Base-by-base conservation (phyloP, 1,284 basidiomycete genomes). In the Ganoderma multipileum region DNA sequence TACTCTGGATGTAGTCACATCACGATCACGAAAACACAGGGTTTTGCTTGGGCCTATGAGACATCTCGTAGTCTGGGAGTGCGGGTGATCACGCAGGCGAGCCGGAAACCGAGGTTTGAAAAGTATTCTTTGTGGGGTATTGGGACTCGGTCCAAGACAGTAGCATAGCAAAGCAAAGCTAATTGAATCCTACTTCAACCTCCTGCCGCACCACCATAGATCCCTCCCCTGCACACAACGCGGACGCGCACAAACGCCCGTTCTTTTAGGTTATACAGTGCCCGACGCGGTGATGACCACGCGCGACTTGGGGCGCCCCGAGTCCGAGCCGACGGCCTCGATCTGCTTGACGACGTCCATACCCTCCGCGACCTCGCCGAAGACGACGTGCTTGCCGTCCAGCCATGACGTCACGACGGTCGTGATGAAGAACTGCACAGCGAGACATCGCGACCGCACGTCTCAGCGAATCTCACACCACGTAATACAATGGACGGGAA, bases 341-440 rank as follows among this genome's bases (percentile, higher is more conserved):
- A 97, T 90, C 42, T 79, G 78, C 80, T 89, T 91, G 64, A 97
- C 94, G 44, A 96, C 76, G 23, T 94, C 89, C 84, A 92, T 86
- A 66, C 93, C 94, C 50, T 91, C 87, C 20, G 93, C 89, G 55
- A 93, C 91, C 77, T 92, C 87, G n/a, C 94, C 95, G 74, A 95
- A 95, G 12, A 95, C 93, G 74, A 95, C 91, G 76, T 94, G 93
- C 74, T 87, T 89, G 60, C 86, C 89, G 71, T 96, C 91, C 18
- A 96, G 86, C 93, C 95, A 95, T 50, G 84, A 82, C 3, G 91
- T 91, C 52, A 89, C 84, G 62, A 90, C 89, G 11, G 95, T 97
- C 44, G 95, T 97, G 81, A 97, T 92, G 81, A 96, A 95, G 84
- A 95, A 96, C 87, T 91, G 72, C 16, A 33, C 59, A 38, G 18